These are phyloP conservation scores for Fusarium brevicatenulatum DNA, from an alignment of 2,329 filamentous ascomycete genomes.

Conservation along the genomic window DNA sequence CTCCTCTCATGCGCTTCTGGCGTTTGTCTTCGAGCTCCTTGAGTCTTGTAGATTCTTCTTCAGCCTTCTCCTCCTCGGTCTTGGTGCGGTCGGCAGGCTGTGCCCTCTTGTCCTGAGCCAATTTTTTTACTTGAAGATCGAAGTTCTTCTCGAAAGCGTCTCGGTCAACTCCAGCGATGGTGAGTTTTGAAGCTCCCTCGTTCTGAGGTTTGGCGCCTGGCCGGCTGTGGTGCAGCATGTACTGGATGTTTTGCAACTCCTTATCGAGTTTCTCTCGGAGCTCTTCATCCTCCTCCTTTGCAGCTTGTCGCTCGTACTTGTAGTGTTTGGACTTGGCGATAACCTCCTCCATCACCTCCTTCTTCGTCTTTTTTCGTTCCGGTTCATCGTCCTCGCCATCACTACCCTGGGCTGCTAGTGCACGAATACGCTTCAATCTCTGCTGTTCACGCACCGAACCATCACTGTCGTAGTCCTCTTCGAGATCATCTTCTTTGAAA, in stretches of 20 bases:
- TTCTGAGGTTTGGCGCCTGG: conserved; percentile 51
- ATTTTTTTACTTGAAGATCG: conserved; percentile 81
- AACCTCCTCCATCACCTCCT: conserved; percentile 97
- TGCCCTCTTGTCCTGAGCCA: conserved; percentile 86
- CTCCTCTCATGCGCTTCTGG: conserved; percentile 86
- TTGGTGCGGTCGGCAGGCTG: conserved; percentile 88
- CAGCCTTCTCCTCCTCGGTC: conserved; percentile 85
- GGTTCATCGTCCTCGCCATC: conserved; percentile 68
- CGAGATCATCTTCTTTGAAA: conserved; percentile 81
- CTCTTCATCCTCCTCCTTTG: conserved; percentile 93
- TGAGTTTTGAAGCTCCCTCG: conserved; percentile 39
- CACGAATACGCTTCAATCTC: conserved; percentile 66
- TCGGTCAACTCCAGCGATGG: conserved; percentile 67
- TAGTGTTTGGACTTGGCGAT: conserved; percentile 96
- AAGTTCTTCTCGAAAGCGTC: conserved; percentile 85
- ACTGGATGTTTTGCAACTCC: conserved; percentile 79
- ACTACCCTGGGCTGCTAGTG: conserved; percentile 55
- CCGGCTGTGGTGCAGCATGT: conserved; percentile 68
- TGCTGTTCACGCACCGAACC: conserved; percentile 64
- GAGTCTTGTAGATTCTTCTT: conserved; percentile 79
- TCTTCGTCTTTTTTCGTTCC: conserved; percentile 91
- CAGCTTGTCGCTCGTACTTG: conserved; percentile 92
- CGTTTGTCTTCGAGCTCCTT: conserved; percentile 86
- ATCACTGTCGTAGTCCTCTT: conserved; percentile 67
- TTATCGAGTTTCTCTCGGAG: conserved; percentile 85